phyloP scores from a whole-genome alignment of 2,329 filamentous ascomycete genomes.

The Aureobasidium sp. region DNA sequence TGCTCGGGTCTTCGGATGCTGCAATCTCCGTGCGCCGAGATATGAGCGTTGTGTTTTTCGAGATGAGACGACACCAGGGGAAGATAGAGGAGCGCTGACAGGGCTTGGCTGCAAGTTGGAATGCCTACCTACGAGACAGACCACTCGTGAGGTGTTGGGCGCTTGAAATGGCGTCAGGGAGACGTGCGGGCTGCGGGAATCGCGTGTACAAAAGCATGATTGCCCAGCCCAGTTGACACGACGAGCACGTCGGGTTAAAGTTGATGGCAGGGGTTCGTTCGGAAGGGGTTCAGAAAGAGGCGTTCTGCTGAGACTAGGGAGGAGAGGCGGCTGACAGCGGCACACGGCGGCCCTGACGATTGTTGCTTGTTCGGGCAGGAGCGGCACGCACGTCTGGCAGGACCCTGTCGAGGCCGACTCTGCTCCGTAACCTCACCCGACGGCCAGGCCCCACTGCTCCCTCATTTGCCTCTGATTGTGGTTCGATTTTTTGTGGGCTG shows the following conservation, averaged over 20 bases:
- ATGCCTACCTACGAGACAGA: neutral
- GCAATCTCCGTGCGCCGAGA: constrained; percentile 8
- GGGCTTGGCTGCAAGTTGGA: neutral
- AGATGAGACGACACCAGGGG: neutral
- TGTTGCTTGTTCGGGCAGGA: neutral
- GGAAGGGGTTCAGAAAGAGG: neutral
- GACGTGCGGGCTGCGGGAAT: neutral
- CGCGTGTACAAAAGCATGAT: constrained; percentile 10
- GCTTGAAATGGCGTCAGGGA: neutral
- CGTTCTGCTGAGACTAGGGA: constrained; percentile 7
- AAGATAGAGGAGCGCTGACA: neutral
- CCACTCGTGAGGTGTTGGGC: neutral
- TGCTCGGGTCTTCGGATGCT: neutral
- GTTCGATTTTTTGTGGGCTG: constrained; percentile 14
- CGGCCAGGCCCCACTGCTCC: constrained; percentile 6
- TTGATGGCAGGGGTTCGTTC: constrained; percentile 10
- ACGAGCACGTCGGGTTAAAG: constrained; percentile 3
- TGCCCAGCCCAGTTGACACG: neutral
- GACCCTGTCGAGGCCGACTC: neutral
- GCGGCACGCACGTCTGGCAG: neutral
- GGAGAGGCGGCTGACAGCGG: constrained; percentile 1
- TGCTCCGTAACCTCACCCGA: constrained; percentile 1
- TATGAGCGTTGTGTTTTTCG: constrained; percentile 9
- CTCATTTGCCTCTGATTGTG: constrained; percentile 15
- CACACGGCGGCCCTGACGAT: neutral